Evolutionary conservation across 495 filamentous ascomycete genomes (phyloP).

Genomic region (Podospora appendiculata): DNA sequence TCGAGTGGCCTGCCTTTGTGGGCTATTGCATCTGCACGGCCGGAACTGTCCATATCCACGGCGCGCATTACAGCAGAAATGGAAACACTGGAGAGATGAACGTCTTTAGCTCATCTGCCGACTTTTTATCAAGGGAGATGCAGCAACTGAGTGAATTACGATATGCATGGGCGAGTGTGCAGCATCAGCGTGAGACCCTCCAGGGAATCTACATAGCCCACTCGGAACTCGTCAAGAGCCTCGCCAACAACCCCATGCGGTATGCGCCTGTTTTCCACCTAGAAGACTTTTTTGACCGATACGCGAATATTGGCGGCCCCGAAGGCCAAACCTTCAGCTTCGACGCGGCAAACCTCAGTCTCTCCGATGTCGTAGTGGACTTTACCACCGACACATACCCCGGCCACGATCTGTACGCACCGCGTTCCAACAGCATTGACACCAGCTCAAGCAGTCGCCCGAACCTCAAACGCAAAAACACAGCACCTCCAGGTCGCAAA

Average conservation of each 20-base stretch:
- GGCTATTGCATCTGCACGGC: conserved; percentile 77
- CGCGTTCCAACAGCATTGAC: conserved; percentile 17
- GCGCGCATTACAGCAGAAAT: conserved; percentile 63
- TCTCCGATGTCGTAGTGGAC: conserved; percentile 47
- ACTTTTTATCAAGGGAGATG: conserved; percentile 71
- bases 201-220: conserved; percentile 67
- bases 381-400: conserved; percentile 39
- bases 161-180: conserved; percentile 65
- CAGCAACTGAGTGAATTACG: conserved; percentile 67
- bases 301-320: conserved; percentile 39
- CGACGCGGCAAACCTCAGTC: conserved; percentile 41
- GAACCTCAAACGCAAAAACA: conserved; percentile 35
- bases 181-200: conserved; percentile 71
- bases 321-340: conserved; percentile 39
- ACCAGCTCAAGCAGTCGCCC: conserved; percentile 15
- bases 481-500: conserved; percentile 18
- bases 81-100: conserved; percentile 53
- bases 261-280: conserved; percentile 74
- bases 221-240: conserved; percentile 61
- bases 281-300: conserved; percentile 82
- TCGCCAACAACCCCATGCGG: conserved; percentile 48
- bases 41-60: conserved; percentile 78
- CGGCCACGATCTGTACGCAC: conserved; percentile 34
- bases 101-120: conserved; percentile 46
- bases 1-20: conserved; percentile 78